Conservation (phyloP, 2,329 filamentous ascomycete genomes). For the Ascochyta pisi region DNA sequence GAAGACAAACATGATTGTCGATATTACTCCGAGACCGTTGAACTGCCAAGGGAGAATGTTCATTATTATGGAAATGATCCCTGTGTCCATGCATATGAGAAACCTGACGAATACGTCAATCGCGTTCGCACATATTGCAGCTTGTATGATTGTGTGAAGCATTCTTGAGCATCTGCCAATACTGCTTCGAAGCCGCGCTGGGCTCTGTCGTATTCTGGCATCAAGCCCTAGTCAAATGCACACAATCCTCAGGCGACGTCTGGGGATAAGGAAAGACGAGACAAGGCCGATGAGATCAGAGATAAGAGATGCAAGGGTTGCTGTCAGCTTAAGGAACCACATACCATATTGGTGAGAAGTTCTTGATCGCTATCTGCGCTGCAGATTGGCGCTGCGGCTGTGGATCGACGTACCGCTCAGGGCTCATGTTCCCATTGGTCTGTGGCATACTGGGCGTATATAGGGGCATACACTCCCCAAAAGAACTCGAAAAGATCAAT, state of each 20-base stretch:
- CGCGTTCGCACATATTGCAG: not conserved
- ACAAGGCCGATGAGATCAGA: not conserved
- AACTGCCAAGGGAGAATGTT: constrained; percentile 67
- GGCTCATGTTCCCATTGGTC: constrained; percentile 10
- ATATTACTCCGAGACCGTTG: constrained; percentile 51
- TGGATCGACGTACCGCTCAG: constrained; percentile 11
- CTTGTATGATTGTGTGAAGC: not conserved
- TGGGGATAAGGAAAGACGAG: not conserved
- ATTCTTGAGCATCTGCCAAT: constrained; percentile 4
- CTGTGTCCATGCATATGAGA: constrained; percentile 57
- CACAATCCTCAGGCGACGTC: not conserved
- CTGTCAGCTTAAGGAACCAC: not conserved
- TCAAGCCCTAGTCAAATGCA: not conserved
- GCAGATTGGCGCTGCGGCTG: constrained; percentile 17
- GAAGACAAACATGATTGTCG: constrained; percentile 26
- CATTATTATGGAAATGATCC: constrained; percentile 65
- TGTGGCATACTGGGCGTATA: constrained; percentile 5
- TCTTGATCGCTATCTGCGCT: constrained; percentile 26
- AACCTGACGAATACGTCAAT: constrained; percentile 15
- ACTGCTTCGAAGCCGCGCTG: not conserved
- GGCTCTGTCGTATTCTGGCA: not conserved
- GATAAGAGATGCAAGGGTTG: not conserved
- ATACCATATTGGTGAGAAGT: constrained; percentile 27
- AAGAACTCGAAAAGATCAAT: not conserved
- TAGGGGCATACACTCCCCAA: not conserved